Evolutionary conservation across 2,329 filamentous ascomycete species (phyloP), one percentile per base, ranked within the genome.

Genomic region (Cladosporium sphaerospermum): DNA sequence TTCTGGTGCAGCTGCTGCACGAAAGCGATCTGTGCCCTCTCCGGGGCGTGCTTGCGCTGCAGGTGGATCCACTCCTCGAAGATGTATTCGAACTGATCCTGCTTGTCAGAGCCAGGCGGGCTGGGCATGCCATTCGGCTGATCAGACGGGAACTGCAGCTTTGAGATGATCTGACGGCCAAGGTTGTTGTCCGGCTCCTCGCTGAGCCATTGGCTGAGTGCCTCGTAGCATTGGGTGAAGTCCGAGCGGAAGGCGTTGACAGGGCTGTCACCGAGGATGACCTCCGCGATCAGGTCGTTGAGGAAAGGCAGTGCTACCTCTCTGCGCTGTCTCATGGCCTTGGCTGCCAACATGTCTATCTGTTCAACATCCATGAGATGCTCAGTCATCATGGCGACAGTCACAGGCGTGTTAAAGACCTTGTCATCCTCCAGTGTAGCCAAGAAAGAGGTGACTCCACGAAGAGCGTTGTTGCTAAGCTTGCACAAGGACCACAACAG

Each of bases 1-100:
- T 81, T 81, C 53, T 84, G 78, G 62, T 92, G 86, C 64, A 97
- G 75, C 69, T 97, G 92, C 62, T 86, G 83, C 43, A 96, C 81
- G 69, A 97, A 97, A 1, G 88, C 81, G 5, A 80, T 74, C 51
- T 84, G 77, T 0, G 85, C 81, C 64, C 86, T 87, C 57, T 89
- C 86, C 3, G 85, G 84, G 3, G 85, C 82, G 60, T 85, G 83
- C n/a, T 83, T 80, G 62, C 89, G 88, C 69, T 86, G 86, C 7
- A 96, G 79, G 55, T 86, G 84, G 28, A 92, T 81, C 93, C 93
- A 99, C 72, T 99, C 93, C 41, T 92, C 90, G 64, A 99, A 96
- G 16, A 96, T 80, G 66, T 99, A 97, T 62, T 95, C 89, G 71
- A 95, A 83, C 68, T 96, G 89, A 57, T 95, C 89, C 57, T 84